phyloP scores from a whole-genome alignment of 1,284 basidiomycete species.

The Boletellus dicymbophilus region DNA sequence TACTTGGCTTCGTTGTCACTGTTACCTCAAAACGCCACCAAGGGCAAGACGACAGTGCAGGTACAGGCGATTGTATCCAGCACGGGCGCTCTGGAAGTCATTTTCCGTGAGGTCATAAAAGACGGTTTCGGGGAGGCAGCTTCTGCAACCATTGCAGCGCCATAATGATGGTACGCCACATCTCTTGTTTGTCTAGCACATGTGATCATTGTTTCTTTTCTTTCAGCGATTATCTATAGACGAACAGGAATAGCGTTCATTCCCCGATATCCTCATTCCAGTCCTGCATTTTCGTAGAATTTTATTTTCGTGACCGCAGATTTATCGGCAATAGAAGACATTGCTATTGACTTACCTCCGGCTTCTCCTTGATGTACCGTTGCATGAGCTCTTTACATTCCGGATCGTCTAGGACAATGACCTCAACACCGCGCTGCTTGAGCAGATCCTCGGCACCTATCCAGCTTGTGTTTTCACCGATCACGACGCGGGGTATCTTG shows the following conservation, averaged over 20 bases:
- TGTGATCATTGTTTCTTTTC: not conserved
- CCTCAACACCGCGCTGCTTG: conserved; percentile 50
- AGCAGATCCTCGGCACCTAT: conserved; percentile 53
- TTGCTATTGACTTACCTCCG: conserved; percentile 42
- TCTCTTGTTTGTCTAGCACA: not conserved
- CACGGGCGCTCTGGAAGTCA: conserved; percentile 53
- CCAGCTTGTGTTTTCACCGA: conserved; percentile 57
- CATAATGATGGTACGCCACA: conserved; percentile 18
- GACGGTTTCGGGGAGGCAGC: conserved; percentile 32
- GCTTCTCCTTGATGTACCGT: conserved; percentile 49
- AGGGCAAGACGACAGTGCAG: conserved; percentile 57
- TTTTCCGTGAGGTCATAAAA: conserved; percentile 48
- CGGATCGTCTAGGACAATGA: conserved; percentile 47
- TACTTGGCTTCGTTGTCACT: conserved; percentile 58
- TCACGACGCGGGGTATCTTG: conserved; percentile 59
- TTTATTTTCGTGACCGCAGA: conserved; percentile 4
- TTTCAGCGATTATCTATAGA: not conserved
- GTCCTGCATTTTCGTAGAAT: conserved; percentile 36
- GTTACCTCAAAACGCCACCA: conserved; percentile 49
- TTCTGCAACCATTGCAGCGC: conserved; percentile 19
- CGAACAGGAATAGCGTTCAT: conserved; percentile 6
- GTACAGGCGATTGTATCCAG: conserved; percentile 58
- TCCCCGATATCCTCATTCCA: conserved; percentile 64
- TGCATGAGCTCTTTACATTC: conserved; percentile 49
- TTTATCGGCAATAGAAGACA: conserved; percentile 7